phyloP scores from a whole-genome alignment of 768 basidiomycete species.

The Amanita thiersii region DNA sequence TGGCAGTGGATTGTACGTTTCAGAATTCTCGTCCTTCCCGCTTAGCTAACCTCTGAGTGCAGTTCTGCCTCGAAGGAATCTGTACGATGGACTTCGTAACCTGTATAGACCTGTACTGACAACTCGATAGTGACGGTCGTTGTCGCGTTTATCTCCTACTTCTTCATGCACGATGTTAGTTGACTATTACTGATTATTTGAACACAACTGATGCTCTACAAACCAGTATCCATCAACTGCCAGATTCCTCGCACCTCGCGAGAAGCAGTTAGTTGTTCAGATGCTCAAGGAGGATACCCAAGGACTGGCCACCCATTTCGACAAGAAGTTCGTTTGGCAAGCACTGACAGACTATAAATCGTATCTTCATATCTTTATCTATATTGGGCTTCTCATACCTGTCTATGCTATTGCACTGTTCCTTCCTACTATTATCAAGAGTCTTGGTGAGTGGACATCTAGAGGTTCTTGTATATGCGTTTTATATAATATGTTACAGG shows the following conservation, averaged over 20 bases:
- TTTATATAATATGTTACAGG: conserved; percentile 16
- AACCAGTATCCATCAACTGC: conserved; percentile 50
- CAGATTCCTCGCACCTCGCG: conserved; percentile 38
- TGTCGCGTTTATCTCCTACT: conserved; percentile 34
- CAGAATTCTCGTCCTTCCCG: background rate
- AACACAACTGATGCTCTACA: background rate
- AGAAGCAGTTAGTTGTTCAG: conserved; percentile 28
- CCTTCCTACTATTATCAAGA: conserved; percentile 40
- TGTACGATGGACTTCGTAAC: conserved; percentile 8
- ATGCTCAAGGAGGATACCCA: conserved; percentile 37
- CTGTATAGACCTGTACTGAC: background rate
- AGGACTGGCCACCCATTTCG: conserved; percentile 36
- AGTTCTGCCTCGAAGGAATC: conserved; percentile 42
- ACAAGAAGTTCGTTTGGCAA: conserved; percentile 38
- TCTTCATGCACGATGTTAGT: conserved; percentile 46
- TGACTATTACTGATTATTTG: background rate
- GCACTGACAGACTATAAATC: conserved; percentile 40
- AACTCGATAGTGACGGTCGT: conserved; percentile 22
- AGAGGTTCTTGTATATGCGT: background rate
- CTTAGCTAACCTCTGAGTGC: background rate
- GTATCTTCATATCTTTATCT: conserved; percentile 30
- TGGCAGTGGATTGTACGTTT: conserved; percentile 43
- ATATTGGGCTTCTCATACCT: conserved; percentile 37
- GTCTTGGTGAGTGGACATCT: conserved; percentile 22
- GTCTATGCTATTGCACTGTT: conserved; percentile 38